Conservation (phyloP, 208 protist genomes). For the Entamoeba histolytica region DNA sequence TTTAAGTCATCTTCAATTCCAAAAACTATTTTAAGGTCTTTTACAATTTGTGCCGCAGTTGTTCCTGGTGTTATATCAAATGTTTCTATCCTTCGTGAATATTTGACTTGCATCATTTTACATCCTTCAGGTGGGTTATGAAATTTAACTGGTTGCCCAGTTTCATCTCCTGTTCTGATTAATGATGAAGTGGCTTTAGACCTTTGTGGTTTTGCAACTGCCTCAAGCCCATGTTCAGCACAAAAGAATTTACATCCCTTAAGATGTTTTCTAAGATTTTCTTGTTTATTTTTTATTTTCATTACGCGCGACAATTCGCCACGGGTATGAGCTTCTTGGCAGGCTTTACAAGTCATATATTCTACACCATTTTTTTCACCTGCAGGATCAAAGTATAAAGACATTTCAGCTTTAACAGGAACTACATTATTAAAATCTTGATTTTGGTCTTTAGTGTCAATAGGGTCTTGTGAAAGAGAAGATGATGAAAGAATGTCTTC, state of each 20-base stretch:
- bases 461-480: no score
- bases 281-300: not conserved
- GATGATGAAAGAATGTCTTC: no score
- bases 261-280: not conserved
- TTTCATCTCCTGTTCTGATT: not conserved
- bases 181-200: not conserved
- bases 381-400: not conserved
- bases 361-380: not conserved
- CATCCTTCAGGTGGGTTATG: not conserved
- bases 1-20: not conserved
- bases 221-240: not conserved
- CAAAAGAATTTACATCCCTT: not conserved
- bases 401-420: not conserved
- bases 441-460: not conserved
- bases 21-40: not conserved
- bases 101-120: not conserved
- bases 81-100: not conserved
- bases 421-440: not conserved
- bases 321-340: not conserved
- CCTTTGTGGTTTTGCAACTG: not conserved
- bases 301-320: not conserved
- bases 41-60: not conserved
- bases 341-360: not conserved
- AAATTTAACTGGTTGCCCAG: not conserved
- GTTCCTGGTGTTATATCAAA: not conserved